A percentile compares a stretch with the other conserved stretches of the same genome.
Evolutionary conservation across 108 stramenopile genomes (phyloP).

Genomic region (Nannochloropsis oceanica): DNA sequence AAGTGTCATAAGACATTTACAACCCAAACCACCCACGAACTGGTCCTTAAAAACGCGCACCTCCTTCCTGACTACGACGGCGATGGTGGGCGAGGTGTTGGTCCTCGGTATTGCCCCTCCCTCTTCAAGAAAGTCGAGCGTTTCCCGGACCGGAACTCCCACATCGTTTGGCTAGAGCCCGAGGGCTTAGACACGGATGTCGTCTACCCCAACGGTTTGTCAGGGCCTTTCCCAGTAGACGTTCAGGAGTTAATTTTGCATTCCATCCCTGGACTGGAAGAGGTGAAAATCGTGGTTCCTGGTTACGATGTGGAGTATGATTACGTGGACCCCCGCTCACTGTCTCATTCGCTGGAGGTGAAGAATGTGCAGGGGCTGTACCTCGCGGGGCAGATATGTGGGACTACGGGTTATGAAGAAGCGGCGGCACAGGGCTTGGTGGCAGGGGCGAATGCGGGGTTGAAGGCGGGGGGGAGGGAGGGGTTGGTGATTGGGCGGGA

Average conservation of each 20-base stretch:
- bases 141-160: constrained; percentile 73
- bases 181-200: constrained; percentile 84
- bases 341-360: constrained; percentile 77
- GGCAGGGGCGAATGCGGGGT: constrained; percentile 80
- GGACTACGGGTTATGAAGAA: constrained; percentile 98
- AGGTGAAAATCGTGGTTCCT: constrained; percentile 74
- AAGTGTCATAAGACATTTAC: constrained; percentile 36
- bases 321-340: constrained; percentile 78
- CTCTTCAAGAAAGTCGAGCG: constrained; percentile 66
- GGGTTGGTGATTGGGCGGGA: constrained; percentile 80
- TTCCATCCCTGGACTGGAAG: constrained; percentile 62
- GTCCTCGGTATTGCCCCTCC: constrained; percentile 89
- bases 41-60: constrained; percentile 72
- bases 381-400: constrained; percentile 94
- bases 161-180: constrained; percentile 92
- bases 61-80: constrained; percentile 74
- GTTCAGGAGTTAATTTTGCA: constrained; percentile 70
- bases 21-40: constrained; percentile 47
- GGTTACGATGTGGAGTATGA: constrained; percentile 89
- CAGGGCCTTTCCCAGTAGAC: constrained; percentile 73
- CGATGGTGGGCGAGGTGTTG: constrained; percentile 67
- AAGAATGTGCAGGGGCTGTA: constrained; percentile 71
- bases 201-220: constrained; percentile 95
- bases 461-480: constrained; percentile 21
- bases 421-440: constrained; percentile 89